A percentile compares a stretch with the other conserved stretches of the same genome.
Evolutionary conservation across 352 stramenopile species (phyloP).

Genomic region (Globisporangium spiculum): DNA sequence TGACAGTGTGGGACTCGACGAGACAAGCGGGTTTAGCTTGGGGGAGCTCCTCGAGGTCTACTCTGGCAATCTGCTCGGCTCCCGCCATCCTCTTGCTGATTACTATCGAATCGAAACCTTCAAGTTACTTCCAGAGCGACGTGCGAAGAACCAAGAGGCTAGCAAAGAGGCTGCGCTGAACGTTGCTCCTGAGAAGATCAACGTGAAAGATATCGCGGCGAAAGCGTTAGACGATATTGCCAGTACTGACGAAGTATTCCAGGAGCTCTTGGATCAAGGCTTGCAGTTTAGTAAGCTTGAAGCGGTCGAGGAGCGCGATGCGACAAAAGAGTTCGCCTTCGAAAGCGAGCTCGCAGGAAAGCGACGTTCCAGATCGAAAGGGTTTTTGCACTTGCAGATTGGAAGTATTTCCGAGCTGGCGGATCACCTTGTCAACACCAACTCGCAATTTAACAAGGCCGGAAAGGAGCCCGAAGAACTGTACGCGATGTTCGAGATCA

Average conservation of each 20-base stretch:
- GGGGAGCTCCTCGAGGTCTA: conserved; percentile 46
- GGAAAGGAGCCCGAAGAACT: conserved; percentile 32
- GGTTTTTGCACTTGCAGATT: conserved; percentile 40
- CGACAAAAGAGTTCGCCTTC: conserved; percentile 25
- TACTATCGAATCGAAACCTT: conserved; percentile 64
- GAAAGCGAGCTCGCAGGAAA: conserved; percentile 27
- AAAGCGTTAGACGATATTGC: conserved; percentile 39
- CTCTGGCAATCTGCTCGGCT: conserved; percentile 32
- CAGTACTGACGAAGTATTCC: conserved; percentile 49
- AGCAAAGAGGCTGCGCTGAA: conserved; percentile 45
- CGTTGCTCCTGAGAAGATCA: conserved; percentile 46
- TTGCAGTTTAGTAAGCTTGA: conserved; percentile 53
- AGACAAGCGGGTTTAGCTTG: conserved; percentile 30
- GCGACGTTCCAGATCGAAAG: conserved; percentile 23
- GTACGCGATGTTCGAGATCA: conserved; percentile 47
- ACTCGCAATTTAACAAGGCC: conserved; percentile 31
- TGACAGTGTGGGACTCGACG: conserved; percentile 31
- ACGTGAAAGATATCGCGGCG: conserved; percentile 43
- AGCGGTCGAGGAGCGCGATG: conserved; percentile 28
- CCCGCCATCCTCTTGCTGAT: conserved; percentile 39
- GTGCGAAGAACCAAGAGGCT: conserved; percentile 22
- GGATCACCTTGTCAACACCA: conserved; percentile 29
- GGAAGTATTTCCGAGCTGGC: conserved; percentile 38
- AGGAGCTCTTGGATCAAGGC: conserved; percentile 35
- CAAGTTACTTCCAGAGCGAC: conserved; percentile 42